Evolutionary conservation across 345 rosid species (phyloP).

Genomic region (Gossypium arboreum): DNA sequence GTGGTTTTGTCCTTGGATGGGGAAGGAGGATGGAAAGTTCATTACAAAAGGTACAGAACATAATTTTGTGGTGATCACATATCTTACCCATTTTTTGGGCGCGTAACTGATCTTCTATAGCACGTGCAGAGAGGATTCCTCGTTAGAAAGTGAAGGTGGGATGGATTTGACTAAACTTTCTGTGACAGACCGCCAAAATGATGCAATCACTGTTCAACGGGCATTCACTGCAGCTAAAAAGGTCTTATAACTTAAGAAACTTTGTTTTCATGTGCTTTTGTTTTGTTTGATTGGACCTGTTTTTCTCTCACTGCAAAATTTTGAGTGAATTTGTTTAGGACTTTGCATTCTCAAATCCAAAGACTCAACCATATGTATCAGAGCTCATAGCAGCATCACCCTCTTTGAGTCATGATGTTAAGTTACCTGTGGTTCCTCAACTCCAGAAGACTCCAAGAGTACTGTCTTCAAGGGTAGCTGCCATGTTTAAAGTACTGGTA

Average conservation of each 20-base stretch:
- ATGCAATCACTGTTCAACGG: constrained; percentile 84
- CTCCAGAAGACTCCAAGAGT: constrained; percentile 52
- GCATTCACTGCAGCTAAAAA: constrained; percentile 68
- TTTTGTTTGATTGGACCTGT: not conserved
- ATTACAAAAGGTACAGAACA: constrained; percentile 61
- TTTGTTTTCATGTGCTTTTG: not conserved
- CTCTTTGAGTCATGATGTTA: constrained; percentile 30
- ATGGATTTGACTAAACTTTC: constrained; percentile 35
- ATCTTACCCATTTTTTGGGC: not conserved
- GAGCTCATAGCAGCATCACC: constrained; percentile 69
- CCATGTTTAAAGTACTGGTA: constrained; percentile 87
- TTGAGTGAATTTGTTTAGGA: not conserved
- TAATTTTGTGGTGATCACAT: not conserved
- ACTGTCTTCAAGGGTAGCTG: constrained; percentile 77
- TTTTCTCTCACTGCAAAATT: not conserved
- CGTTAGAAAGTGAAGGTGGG: constrained; percentile 42
- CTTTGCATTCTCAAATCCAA: constrained; percentile 38
- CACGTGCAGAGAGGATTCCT: constrained; percentile 62
- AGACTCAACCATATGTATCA: constrained; percentile 56
- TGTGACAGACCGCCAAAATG: constrained; percentile 67
- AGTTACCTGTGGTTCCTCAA: constrained; percentile 67
- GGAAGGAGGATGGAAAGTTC: constrained; percentile 93
- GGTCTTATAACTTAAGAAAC: constrained; percentile 36
- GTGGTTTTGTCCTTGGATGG: constrained; percentile 93
- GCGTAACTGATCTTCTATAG: constrained; percentile 18